phyloP scores from a whole-genome alignment of 2,329 filamentous ascomycete species.

The Penicillium capsulatum region DNA sequence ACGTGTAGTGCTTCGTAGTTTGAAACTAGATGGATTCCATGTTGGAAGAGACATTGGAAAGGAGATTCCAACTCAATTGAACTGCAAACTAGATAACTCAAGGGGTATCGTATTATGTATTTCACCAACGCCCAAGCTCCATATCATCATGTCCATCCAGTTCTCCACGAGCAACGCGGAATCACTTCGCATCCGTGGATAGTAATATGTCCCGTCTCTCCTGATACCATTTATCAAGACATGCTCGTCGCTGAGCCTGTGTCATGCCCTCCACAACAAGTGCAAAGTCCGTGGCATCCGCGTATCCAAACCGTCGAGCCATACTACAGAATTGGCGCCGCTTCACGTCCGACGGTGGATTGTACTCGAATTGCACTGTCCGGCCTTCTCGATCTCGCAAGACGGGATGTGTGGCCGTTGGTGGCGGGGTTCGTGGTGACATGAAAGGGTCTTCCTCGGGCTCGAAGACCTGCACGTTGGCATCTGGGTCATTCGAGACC shows the following conservation, averaged over 20 bases:
- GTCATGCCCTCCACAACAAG: conserved; percentile 87
- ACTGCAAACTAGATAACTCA: no score
- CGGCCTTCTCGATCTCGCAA: conserved; percentile 33
- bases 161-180: no score
- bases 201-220: conserved; percentile 54
- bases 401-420: conserved; percentile 11
- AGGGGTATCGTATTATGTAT: no score
- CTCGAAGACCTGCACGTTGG: conserved; percentile 36
- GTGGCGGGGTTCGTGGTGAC: conserved; percentile 13
- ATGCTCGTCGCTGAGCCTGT: conserved; percentile 72
- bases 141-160: background rate
- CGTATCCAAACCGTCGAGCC: conserved; percentile 73
- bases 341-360: conserved; percentile 70
- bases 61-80: no score
- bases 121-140: no score
- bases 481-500: conserved; percentile 27
- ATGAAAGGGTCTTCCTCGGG: conserved; percentile 6
- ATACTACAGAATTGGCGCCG: conserved; percentile 86
- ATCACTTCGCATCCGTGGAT: conserved; percentile 1
- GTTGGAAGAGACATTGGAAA: no score
- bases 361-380: conserved; percentile 57
- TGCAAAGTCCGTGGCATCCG: conserved; percentile 76
- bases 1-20: no score
- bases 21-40: no score
- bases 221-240: conserved; percentile 75